These are phyloP conservation scores for Hymenoscyphus fraxineus DNA, from an alignment of 2,329 filamentous ascomycete genomes.

Conservation along the genomic window DNA sequence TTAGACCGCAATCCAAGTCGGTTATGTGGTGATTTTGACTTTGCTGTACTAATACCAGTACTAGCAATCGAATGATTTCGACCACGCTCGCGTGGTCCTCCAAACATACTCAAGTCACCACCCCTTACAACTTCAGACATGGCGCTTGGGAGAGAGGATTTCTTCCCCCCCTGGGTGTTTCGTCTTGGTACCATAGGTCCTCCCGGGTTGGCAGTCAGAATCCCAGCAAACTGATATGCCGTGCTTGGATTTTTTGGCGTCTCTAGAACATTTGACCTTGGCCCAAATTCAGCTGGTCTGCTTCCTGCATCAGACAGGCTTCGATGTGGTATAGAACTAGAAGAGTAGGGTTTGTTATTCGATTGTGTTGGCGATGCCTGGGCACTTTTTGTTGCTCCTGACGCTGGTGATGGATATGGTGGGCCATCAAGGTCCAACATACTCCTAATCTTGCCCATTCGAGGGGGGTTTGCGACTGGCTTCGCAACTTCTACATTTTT, in stretches of 20 bases:
- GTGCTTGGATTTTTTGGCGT: slow-evolving; percentile 42
- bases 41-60: slow-evolving; percentile 22
- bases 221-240: slow-evolving; percentile 60
- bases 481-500: slow-evolving; percentile 37
- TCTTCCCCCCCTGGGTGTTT: slow-evolving; percentile 45
- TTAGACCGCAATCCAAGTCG: slow-evolving; percentile 29
- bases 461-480: slow-evolving; percentile 11
- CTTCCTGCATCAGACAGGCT: slow-evolving; percentile 53
- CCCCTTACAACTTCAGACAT: slow-evolving; percentile 54
- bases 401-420: slow-evolving; percentile 18
- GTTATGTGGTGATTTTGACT: slow-evolving; percentile 33
- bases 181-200: slow-evolving; percentile 44
- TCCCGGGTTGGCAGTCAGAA: slow-evolving; percentile 48
- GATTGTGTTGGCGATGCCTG: slow-evolving; percentile 46
- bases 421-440: slow-evolving; percentile 54
- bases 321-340: slow-evolving; percentile 34
- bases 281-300: slow-evolving; percentile 47
- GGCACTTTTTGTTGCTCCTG: slow-evolving; percentile 42
- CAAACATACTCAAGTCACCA: slow-evolving; percentile 46
- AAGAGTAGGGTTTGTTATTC: slow-evolving; percentile 34
- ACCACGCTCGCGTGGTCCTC: slow-evolving; percentile 27
- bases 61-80: slow-evolving; percentile 26
- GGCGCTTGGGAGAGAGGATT: slow-evolving; percentile 35
- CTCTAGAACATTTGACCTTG: slow-evolving; percentile 32
- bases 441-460: slow-evolving; percentile 53